Percentiles rank a stretch among this genome's conserved stretches.
Evolutionary conservation across 371 early-diverging fungal species (phyloP).

Genomic region (Blakeslea trispora): DNA sequence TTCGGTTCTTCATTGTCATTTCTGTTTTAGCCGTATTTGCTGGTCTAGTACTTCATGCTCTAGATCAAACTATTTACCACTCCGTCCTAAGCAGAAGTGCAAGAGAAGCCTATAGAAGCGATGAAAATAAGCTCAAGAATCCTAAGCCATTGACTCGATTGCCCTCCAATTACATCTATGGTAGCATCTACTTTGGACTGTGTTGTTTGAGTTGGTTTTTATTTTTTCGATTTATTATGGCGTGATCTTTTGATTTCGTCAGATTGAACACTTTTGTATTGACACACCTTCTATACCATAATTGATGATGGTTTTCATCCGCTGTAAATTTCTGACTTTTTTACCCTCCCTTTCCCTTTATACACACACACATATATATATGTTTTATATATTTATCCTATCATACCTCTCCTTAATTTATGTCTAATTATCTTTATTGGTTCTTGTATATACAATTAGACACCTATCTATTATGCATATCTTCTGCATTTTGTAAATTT

Average conservation of each 20-base stretch:
- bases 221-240: slow-evolving; percentile 36
- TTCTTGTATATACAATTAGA: too few relatives aligned
- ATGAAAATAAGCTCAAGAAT: slow-evolving; percentile 20
- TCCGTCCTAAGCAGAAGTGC: slow-evolving; percentile 29
- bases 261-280: too few relatives aligned
- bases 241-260: neutral
- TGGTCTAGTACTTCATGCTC: slow-evolving; percentile 43
- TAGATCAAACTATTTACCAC: slow-evolving; percentile 45
- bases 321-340: too few relatives aligned
- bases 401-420: too few relatives aligned
- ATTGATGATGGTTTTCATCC: too few relatives aligned
- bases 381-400: too few relatives aligned
- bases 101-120: slow-evolving; percentile 7
- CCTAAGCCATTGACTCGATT: slow-evolving; percentile 1
- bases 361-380: too few relatives aligned
- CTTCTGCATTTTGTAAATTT: too few relatives aligned
- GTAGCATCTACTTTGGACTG: slow-evolving; percentile 30
- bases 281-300: too few relatives aligned
- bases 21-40: slow-evolving; percentile 42
- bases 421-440: too few relatives aligned
- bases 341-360: too few relatives aligned
- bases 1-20: slow-evolving; percentile 57
- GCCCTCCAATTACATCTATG: slow-evolving; percentile 44
- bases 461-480: too few relatives aligned
- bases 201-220: slow-evolving; percentile 48